Percentiles rank a stretch among this genome's conserved stretches.
Evolutionary conservation across 1,139 yeast species (phyloP).

Genomic region (Hemisphaericaspora subhashii): DNA sequence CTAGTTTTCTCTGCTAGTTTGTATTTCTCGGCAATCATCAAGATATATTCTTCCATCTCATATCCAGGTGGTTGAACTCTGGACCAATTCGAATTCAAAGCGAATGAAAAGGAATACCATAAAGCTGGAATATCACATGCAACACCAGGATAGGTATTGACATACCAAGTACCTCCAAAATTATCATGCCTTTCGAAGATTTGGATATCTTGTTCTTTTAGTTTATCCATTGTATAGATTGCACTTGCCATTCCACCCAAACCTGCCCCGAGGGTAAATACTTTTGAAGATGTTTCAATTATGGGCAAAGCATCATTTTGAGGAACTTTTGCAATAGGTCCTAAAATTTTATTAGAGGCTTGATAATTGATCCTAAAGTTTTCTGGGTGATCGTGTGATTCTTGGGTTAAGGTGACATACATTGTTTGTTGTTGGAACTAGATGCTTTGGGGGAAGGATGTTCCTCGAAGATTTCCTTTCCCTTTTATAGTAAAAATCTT

Average conservation of each 20-base stretch:
- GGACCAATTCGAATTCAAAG: constrained; percentile 45
- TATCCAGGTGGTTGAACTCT: constrained; percentile 48
- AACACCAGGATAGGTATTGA: constrained; percentile 55
- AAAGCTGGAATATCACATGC: constrained; percentile 53
- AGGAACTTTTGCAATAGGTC: constrained; percentile 19
- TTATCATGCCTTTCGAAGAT: constrained; percentile 46
- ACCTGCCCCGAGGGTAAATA: constrained; percentile 50
- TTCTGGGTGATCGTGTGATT: constrained; percentile 35
- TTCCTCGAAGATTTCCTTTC: too few species aligned
- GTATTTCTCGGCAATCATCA: constrained; percentile 37
- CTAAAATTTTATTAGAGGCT: constrained; percentile 30
- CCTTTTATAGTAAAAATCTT: too few species aligned
- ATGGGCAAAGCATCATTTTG: constrained; percentile 23
- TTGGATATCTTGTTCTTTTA: constrained; percentile 34
- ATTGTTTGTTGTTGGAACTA: constrained; percentile 14
- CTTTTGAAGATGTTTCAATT: constrained; percentile 25
- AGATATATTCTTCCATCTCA: constrained; percentile 49
- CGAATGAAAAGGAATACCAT: constrained; percentile 46
- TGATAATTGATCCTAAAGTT: constrained; percentile 30
- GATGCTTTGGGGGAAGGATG: background rate
- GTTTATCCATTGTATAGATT: constrained; percentile 28
- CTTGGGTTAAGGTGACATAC: constrained; percentile 30
- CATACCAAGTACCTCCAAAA: constrained; percentile 59
- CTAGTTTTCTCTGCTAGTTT: constrained; percentile 29
- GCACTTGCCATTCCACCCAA: constrained; percentile 45